Evolutionary conservation across 2,329 filamentous ascomycete species (phyloP).

Genomic region (Monosporascus sp.): DNA sequence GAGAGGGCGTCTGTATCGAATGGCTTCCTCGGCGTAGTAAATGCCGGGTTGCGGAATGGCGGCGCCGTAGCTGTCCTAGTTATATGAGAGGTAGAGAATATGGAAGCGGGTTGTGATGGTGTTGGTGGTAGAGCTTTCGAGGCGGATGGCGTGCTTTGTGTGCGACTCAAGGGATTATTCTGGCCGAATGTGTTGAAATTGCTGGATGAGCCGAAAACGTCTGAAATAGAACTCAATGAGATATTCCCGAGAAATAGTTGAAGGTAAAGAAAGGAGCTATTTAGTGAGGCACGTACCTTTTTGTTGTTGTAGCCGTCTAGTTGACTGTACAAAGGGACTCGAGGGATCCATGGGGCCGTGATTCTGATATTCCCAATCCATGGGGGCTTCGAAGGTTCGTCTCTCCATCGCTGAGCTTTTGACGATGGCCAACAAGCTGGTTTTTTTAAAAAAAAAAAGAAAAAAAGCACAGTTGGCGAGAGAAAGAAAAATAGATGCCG

Average conservation of each 20-base stretch:
- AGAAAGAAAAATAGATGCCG: too few species aligned
- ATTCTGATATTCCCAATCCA: slow-evolving; percentile 64
- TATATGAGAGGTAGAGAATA: slow-evolving; percentile 40
- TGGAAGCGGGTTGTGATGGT: slow-evolving; percentile 30
- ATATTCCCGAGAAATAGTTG: neutral
- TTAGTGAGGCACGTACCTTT: neutral
- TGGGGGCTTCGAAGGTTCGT: slow-evolving; percentile 55
- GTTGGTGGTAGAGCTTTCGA: neutral
- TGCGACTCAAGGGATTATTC: slow-evolving; percentile 18
- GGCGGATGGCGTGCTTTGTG: slow-evolving; percentile 29
- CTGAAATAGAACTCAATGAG: slow-evolving; percentile 21
- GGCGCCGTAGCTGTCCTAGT: slow-evolving; percentile 40
- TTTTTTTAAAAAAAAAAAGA: too few species aligned
- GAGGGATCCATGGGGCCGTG: slow-evolving; percentile 54
- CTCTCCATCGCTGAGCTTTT: slow-evolving; percentile 38
- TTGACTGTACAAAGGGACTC: slow-evolving; percentile 56
- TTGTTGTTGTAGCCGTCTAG: slow-evolving; percentile 20
- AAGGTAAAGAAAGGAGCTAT: neutral
- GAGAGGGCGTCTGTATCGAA: slow-evolving; percentile 50
- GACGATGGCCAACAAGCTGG: neutral
- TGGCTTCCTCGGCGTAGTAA: slow-evolving; percentile 57
- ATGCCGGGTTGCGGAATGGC: slow-evolving; percentile 59
- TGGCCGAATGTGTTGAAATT: slow-evolving; percentile 33
- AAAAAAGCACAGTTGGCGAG: too few species aligned
- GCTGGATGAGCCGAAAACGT: slow-evolving; percentile 33